Evolutionary conservation across 129 eudicot species (phyloP), one percentile per base, ranked within the genome.

Genomic region (Flaveria brownii): DNA sequence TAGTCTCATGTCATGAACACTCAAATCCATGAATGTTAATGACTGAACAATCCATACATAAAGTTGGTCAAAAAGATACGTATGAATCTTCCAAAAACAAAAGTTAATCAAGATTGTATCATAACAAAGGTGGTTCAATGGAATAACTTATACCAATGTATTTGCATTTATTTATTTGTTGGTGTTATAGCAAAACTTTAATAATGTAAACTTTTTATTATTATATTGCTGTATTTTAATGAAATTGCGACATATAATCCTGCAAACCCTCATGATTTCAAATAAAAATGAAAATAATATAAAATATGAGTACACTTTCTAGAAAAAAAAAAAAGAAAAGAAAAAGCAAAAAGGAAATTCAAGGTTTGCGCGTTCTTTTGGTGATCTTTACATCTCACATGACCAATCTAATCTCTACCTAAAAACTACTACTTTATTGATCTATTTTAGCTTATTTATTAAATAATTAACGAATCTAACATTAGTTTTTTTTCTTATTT

Each of bases 291-390:
- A 39, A 66, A 8, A 18, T 41, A 9, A n/a, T 17, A 39, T n/a
- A 20, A 16, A 39, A n/a, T 66, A 66, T 66, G 3, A 15, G 1
- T 2, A 41, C 51, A 8, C 70, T 33, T 36, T 36, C 16, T 63
- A 28, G 67, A 25, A 30, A 63, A 30, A 30, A 9, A 62, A 26
- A 26, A 14, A 28, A 28, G 30, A 4, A 54, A 55, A 7, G 0
- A 5, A 36, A 36, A 36, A 36, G 10, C 2, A 60, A 26, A 36
- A 36, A 36, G 10, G 1, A 60, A 26, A 59, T 9, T 17, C 6
- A 66, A 39, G 26, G 71, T 66, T 66, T 66, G 2, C 71, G 50
- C 71, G 71, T 66, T 23, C 22, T 60, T 60, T 60, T 12, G 39
- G 39, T 60, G 67, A 60, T 45, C 13, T 11, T 45, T 8, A 45